A percentile compares a stretch with the other conserved stretches of the same genome.
Conservation (phyloP, 2,329 filamentous ascomycete genomes). For the Ceratocystis diversiconidia region DNA sequence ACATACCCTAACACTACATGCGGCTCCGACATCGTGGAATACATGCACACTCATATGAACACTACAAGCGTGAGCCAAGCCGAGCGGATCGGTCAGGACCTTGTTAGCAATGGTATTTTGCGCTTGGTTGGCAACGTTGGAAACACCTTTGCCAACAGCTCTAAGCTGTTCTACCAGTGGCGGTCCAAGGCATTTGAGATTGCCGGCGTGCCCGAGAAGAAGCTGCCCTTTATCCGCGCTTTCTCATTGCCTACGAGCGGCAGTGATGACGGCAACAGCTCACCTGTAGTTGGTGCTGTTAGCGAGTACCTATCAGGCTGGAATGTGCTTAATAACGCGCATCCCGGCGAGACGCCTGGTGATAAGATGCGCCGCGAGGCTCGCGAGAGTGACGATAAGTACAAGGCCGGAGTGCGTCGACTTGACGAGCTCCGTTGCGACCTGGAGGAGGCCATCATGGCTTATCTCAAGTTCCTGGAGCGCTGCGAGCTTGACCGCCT, state of each 20-base stretch:
- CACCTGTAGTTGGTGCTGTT: slow-evolving; percentile 66
- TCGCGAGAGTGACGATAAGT: slow-evolving; percentile 78
- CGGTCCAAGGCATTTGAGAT: slow-evolving; percentile 79
- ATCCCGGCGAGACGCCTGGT: slow-evolving; percentile 79
- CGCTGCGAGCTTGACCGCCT: slow-evolving; percentile 90
- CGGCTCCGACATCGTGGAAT: slow-evolving; percentile 89
- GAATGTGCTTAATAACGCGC: slow-evolving; percentile 52
- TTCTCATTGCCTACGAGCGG: slow-evolving; percentile 55
- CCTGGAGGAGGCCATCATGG: slow-evolving; percentile 86
- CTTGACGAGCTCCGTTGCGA: slow-evolving; percentile 84
- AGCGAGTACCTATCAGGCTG: slow-evolving; percentile 83
- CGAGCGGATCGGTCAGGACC: slow-evolving; percentile 86
- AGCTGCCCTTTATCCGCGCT: slow-evolving; percentile 54
- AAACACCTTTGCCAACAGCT: slow-evolving; percentile 92
- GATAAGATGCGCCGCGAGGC: slow-evolving; percentile 82
- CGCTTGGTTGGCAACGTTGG: slow-evolving; percentile 88
- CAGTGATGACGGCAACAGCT: slow-evolving; percentile 44
- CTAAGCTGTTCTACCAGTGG: slow-evolving; percentile 96
- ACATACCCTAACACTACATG: slow-evolving; percentile 87
- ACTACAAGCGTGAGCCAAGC: slow-evolving; percentile 77
- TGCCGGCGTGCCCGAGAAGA: slow-evolving; percentile 80
- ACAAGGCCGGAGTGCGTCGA: slow-evolving; percentile 73
- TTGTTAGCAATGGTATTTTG: slow-evolving; percentile 73
- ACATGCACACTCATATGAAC: slow-evolving; percentile 77
- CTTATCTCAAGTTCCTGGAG: slow-evolving; percentile 90